phyloP scores from a whole-genome alignment of 257 asterid species.

The Jaltomata sinuosa region DNA sequence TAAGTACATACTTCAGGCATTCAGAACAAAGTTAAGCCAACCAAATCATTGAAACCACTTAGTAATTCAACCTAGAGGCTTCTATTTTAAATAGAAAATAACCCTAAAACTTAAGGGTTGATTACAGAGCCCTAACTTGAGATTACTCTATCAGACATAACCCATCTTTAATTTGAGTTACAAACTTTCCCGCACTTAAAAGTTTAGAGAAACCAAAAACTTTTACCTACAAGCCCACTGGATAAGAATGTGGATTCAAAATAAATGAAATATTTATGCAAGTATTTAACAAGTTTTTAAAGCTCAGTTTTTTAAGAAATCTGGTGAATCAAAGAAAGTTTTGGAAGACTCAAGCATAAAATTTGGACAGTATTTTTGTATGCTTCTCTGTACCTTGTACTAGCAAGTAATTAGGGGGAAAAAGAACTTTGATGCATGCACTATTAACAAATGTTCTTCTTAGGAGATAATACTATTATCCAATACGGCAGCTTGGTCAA shows the following conservation, averaged over 20 bases:
- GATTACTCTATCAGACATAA: neutral
- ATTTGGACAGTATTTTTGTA: neutral
- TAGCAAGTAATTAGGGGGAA: neutral
- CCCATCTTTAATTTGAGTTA: neutral
- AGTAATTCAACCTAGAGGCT: neutral
- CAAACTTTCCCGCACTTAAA: neutral
- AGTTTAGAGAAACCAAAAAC: neutral
- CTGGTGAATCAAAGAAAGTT: neutral
- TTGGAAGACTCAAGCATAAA: neutral
- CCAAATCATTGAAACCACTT: neutral
- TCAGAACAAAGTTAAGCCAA: constrained; percentile 5
- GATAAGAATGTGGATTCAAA: neutral
- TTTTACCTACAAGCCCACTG: neutral
- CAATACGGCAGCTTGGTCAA: neutral
- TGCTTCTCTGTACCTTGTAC: neutral
- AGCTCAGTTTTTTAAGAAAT: neutral
- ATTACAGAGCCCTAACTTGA: neutral
- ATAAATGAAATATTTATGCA: neutral
- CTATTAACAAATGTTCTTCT: neutral
- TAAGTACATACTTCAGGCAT: neutral
- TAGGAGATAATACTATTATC: neutral
- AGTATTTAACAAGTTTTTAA: neutral
- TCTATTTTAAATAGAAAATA: neutral
- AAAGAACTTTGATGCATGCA: neutral
- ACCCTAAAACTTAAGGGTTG: neutral